Evolutionary conservation across 2,329 filamentous ascomycete genomes (phyloP).

Genomic region (Curvularia hawaiiensis): DNA sequence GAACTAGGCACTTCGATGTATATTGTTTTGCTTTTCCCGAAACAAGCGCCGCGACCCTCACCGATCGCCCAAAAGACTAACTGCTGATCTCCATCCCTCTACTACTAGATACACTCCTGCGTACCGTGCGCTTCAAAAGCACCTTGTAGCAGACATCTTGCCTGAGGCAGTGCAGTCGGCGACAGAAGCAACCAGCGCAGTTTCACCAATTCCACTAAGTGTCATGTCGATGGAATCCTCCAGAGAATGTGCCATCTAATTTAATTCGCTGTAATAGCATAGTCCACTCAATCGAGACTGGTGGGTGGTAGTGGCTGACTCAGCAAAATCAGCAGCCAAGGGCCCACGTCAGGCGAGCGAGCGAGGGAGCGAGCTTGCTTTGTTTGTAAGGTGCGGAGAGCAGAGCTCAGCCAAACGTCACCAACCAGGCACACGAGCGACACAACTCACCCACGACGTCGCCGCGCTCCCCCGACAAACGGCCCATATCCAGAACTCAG

Average conservation of each 20-base stretch:
- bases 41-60: background rate
- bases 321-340: slow-evolving; percentile 7
- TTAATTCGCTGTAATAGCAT: background rate
- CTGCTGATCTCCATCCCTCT: background rate
- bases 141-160: background rate
- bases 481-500: background rate
- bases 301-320: background rate
- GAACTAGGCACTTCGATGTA: too few relatives aligned
- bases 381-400: slow-evolving; percentile 15
- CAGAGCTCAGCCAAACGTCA: slow-evolving; percentile 17
- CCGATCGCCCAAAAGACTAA: background rate
- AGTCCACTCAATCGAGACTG: slow-evolving; percentile 5
- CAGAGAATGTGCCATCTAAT: background rate
- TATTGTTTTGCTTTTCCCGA: background rate
- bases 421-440: slow-evolving; percentile 13
- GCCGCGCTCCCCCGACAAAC: background rate
- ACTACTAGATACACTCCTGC: background rate
- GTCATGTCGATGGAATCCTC: background rate
- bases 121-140: slow-evolving; percentile 1
- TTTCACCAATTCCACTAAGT: background rate
- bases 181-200: background rate
- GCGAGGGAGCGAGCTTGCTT: slow-evolving; percentile 11
- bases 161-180: background rate
- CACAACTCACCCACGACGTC: slow-evolving; percentile 1
- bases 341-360: slow-evolving; percentile 16